Percentiles rank a stretch among this genome's conserved stretches.
phyloP scores from a whole-genome alignment of 129 eudicot species.

The Sambucus nigra region DNA sequence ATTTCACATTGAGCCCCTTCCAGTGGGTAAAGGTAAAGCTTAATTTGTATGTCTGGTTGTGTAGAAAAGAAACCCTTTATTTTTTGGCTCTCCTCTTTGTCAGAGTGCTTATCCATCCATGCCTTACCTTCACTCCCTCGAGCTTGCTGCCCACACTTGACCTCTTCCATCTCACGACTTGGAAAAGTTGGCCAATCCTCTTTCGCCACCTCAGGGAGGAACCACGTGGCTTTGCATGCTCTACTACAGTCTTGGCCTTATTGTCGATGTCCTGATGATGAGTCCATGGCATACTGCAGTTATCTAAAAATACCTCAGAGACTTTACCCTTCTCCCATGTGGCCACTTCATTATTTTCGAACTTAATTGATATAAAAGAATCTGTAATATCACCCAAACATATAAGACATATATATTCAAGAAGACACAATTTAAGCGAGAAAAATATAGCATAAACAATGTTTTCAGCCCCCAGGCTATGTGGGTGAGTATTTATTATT shows the following conservation, averaged over 20 bases:
- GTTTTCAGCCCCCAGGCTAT: too few relatives aligned
- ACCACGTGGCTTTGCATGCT: conserved; percentile 47
- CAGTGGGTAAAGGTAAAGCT: background rate
- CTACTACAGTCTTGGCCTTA: conserved; percentile 58
- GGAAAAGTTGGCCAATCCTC: conserved; percentile 71
- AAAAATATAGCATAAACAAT: too few relatives aligned
- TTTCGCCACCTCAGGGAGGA: conserved; percentile 71
- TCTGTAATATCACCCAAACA: too few relatives aligned
- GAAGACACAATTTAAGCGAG: too few relatives aligned
- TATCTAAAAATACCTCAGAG: conserved; percentile 23
- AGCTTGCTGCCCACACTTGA: conserved; percentile 36
- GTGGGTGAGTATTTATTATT: too few relatives aligned
- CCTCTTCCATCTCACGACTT: conserved; percentile 59
- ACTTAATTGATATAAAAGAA: conserved; percentile 76
- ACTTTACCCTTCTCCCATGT: conserved; percentile 71
- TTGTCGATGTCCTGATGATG: conserved; percentile 13
- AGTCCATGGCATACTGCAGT: conserved; percentile 23
- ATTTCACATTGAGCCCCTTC: conserved; percentile 8
- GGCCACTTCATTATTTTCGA: conserved; percentile 55
- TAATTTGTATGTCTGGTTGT: conserved; percentile 12
- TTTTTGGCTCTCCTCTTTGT: conserved; percentile 40
- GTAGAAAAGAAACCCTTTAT: conserved; percentile 8
- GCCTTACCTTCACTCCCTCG: conserved; percentile 34
- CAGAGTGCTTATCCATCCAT: conserved; percentile 52
- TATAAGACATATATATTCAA: too few relatives aligned